Evolutionary conservation across 176 grass and related monocot genomes (phyloP), one percentile per base, ranked within the genome.

Genomic region (Dactylis glomerata): DNA sequence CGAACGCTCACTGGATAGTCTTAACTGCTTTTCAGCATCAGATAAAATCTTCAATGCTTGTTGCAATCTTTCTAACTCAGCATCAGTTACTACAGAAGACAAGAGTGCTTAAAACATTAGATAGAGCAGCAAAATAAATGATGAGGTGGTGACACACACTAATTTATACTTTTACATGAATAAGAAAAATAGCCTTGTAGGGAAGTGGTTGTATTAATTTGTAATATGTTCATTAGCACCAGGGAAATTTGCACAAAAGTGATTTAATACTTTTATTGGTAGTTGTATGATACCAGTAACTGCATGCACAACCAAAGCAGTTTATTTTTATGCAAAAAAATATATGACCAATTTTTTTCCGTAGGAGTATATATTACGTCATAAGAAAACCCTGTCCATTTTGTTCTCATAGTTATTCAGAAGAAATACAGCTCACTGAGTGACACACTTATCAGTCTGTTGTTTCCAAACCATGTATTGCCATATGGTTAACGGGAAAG

Each of bases 1-100:
- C 5, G 93, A 99, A 14, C 96, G 93, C 50, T 99, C 96, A 44
- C 89, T 96, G 66, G 96, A 99, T 82, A 94, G 89, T 67, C 96
- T 84, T 87, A 99, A 87, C 65, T 99, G 96, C 33, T 94, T 99
- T 85, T 99, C 96, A 59, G 96, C 96, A 61, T 99, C 93, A 65
- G 96, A 99, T 69, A 99, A 91, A 87, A 99, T 94, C 88, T 87
- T 99, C 78, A 99, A 86, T 3, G 96, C 93, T 89, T 94, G 96
- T 68, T 94, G 93, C 56, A 99, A 82, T 88, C 91, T 96, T 84
- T 99, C 93, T 84, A 99, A 86, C 79, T 99, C 96, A 44, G 89
- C 86, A 89, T 96, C 91, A 66, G 89, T 99, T 92, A 99, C 96
- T 99, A 79, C 26, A 89, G 34, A 59, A 82, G 28, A 46, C 2